Evolutionary conservation across 306 rosid genomes (phyloP), one percentile per base, ranked within the genome.

Genomic region (Fagus crenata): DNA sequence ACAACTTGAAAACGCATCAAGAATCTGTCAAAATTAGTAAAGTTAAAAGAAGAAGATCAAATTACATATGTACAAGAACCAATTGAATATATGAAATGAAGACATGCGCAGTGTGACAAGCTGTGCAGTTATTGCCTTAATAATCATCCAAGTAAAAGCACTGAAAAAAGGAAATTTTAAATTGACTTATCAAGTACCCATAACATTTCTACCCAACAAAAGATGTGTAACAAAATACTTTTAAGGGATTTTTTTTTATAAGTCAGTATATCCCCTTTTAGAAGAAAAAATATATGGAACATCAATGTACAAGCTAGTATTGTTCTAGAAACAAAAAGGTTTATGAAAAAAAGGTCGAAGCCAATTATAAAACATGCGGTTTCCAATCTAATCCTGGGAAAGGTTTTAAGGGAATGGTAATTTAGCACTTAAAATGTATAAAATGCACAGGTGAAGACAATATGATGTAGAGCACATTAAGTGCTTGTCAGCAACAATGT

Each of bases 1-100:
- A 82, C 89, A 90, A 78, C 90, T 84, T 68, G 97, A 95, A 85
- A 89, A 95, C 41, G 90, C 87, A 84, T 95, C 97, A 82, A 95
- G 89, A 87, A 95, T 84, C 98, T 95, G 93, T 22, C 88, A 88
- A 68, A 42, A 69, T 28, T 60, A n/a, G 65, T 76, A 71, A 75
- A 64, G 79, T 73, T 36, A 77, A 79, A 22, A 22, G 28, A 22
- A 22, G 28, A 22, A 22, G 28, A 0, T 22, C 28, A 22, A 22
- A 22, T 22, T 59, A 14, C 13, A 53, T 42, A 3, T 56, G 18
- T 60, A 41, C 49, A 18, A 35, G 41, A 4, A 31, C 1, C 6
- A 33, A 61, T 14, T 61, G 71, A 37, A 33, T 53, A 72, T 9
- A 76, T 8, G 22, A 67, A 54, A 32, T 49, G 46, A 75, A 35